Percentiles rank a stretch among this genome's conserved stretches.
These are phyloP conservation scores for Echites panduratus DNA, from an alignment of 257 asterid genomes.

Conservation along the genomic window DNA sequence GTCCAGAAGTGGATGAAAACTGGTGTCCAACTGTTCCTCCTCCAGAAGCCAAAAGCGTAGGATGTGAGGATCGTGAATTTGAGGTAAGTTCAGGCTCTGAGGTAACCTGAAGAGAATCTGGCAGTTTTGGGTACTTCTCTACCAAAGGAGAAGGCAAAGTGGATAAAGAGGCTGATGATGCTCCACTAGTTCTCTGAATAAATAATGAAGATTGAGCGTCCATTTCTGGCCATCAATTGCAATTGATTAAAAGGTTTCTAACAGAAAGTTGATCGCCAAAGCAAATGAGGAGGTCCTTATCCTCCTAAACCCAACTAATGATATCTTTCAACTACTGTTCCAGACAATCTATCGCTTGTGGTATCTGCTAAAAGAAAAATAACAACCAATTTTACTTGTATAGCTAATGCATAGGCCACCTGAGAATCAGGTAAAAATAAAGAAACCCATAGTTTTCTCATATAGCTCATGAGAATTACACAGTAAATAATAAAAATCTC, in stretches of 20 bases:
- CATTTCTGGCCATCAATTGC: conserved; percentile 34
- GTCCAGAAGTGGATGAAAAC: conserved; percentile 39
- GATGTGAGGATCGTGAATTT: conserved; percentile 25
- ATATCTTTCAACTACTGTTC: not conserved
- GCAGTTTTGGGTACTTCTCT: conserved; percentile 43
- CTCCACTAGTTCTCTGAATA: conserved; percentile 43
- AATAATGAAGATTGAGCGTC: conserved; percentile 50
- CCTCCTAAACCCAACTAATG: conserved; percentile 4
- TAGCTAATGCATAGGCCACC: not conserved
- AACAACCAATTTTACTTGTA: not conserved
- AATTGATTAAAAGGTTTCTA: conserved; percentile 3
- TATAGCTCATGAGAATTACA: not conserved
- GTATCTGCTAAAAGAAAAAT: conserved; percentile 6
- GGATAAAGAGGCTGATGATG: conserved; percentile 32
- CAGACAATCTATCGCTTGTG: not conserved
- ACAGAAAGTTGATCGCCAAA: not conserved
- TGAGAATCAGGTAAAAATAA: not conserved
- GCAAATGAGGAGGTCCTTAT: not conserved
- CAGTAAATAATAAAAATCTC: not conserved
- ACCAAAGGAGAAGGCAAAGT: conserved; percentile 36
- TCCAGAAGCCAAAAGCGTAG: conserved; percentile 28
- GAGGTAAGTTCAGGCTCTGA: conserved; percentile 36
- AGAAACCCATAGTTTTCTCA: not conserved
- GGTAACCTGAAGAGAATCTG: conserved; percentile 47
- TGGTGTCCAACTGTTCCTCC: conserved; percentile 34